Evolutionary conservation across 345 rosid species (phyloP).

Genomic region (Physaria fendleri): DNA sequence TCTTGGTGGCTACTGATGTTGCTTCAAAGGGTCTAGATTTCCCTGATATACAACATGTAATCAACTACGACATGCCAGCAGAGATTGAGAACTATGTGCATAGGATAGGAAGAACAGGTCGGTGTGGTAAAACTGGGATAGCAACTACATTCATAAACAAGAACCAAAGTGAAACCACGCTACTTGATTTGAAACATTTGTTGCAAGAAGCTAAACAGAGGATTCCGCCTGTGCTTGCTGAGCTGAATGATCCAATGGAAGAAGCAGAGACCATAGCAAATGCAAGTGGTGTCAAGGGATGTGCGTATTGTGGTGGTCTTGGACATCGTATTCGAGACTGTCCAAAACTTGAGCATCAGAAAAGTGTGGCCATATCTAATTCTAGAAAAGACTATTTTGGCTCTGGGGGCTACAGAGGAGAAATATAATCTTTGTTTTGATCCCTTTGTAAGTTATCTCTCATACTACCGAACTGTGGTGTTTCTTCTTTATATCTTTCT

Average conservation of each 20-base stretch:
- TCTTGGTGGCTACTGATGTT: slow-evolving; percentile 88
- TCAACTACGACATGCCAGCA: slow-evolving; percentile 94
- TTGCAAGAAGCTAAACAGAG: slow-evolving; percentile 87
- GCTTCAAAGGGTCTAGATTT: slow-evolving; percentile 92
- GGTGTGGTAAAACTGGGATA: slow-evolving; percentile 93
- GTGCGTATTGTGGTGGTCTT: slow-evolving; percentile 93
- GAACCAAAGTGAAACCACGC: slow-evolving; percentile 85
- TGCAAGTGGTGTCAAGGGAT: slow-evolving; percentile 86
- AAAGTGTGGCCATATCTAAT: slow-evolving; percentile 70
- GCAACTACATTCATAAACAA: slow-evolving; percentile 92
- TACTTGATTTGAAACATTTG: slow-evolving; percentile 83
- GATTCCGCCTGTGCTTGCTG: slow-evolving; percentile 89
- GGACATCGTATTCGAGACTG: slow-evolving; percentile 88
- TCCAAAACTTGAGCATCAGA: slow-evolving; percentile 86
- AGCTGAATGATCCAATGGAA: slow-evolving; percentile 83
- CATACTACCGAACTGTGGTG: background rate
- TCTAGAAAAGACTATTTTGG: slow-evolving; percentile 85
- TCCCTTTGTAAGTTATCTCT: background rate
- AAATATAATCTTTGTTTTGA: slow-evolving; percentile 32
- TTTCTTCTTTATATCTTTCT: too few relatives aligned
- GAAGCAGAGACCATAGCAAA: slow-evolving; percentile 60
- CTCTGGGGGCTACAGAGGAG: slow-evolving; percentile 89
- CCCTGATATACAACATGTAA: slow-evolving; percentile 85
- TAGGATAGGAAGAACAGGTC: slow-evolving; percentile 87
- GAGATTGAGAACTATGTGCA: slow-evolving; percentile 93